Evolutionary conservation across 1,284 basidiomycete genomes (phyloP).

Genomic region (Ceratobasidium sp.): DNA sequence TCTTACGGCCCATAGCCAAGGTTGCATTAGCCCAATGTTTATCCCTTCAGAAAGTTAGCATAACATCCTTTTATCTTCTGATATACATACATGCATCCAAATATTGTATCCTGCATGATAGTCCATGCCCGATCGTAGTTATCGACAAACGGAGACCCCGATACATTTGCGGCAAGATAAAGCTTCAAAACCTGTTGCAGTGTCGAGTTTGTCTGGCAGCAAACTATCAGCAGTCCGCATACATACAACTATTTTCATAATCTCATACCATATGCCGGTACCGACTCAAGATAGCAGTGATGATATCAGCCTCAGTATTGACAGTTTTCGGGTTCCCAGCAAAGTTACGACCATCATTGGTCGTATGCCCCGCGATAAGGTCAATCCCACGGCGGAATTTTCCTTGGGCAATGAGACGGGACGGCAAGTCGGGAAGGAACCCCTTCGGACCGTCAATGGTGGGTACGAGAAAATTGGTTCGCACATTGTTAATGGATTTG

Average conservation of each 20-base stretch:
- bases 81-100: conserved; percentile 55
- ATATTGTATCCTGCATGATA: conserved; percentile 55
- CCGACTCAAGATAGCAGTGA: conserved; percentile 50
- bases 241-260: neutral
- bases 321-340: conserved; percentile 53
- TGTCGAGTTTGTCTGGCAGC: conserved; percentile 51
- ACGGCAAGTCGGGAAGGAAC: conserved; percentile 42
- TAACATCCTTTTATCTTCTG: neutral
- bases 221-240: neutral
- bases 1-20: conserved; percentile 47
- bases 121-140: conserved; percentile 54
- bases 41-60: conserved; percentile 49
- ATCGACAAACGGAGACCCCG: conserved; percentile 52
- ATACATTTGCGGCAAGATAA: conserved; percentile 51
- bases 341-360: conserved; percentile 55
- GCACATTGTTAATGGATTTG: conserved; percentile 49
- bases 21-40: conserved; percentile 52
- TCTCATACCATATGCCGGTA: conserved; percentile 53
- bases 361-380: conserved; percentile 56
- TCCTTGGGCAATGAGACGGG: conserved; percentile 51
- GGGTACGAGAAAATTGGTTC: conserved; percentile 50
- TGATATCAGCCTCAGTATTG: conserved; percentile 53
- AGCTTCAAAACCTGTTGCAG: conserved; percentile 51
- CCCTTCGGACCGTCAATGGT: conserved; percentile 51
- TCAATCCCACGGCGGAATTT: conserved; percentile 52